Evolutionary conservation across 148 eudicot genomes (phyloP), one percentile per base, ranked within the genome.

Genomic region (Gaultheria prostrata): DNA sequence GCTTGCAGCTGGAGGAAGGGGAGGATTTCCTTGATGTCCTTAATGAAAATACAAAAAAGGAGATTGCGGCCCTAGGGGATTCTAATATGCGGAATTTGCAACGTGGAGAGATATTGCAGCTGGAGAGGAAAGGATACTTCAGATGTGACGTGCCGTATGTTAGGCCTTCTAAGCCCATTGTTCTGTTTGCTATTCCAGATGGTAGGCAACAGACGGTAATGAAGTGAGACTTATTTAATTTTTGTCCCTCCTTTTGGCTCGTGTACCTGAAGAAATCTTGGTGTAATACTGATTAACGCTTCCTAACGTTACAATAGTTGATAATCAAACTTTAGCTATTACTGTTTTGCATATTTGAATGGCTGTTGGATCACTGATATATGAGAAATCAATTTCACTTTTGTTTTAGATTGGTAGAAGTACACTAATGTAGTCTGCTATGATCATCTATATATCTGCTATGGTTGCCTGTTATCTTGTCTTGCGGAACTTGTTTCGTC

Each of bases 91-190:
- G 97, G 81, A 97, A 92, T 86, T 86, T 94, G 88, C 85, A 93
- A 79, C 91, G 86, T 1, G 99, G 98, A 83, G 97, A 97, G 53
- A 79, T 96, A 28, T 84, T 97, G 83, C 98, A 97, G 89, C 88
- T 97, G 78, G 99, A 97, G 91, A 85, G 99, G 82, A 97, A 97
- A 84, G 99, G 99, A 35, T 97, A 97, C 82, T 97, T 92, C 86
- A 90, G 97, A 86, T 94, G 98, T 35, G 99, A 97, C 87, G 93
- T 87, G 71, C 94, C 99, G 18, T 91, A 88, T 49, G 63, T 92
- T 61, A 92, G 98, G 84, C 85, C 87, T 15, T 92, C 95, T 30
- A 93, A 94, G 86, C 99, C 97, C 18, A 91, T 96, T 4, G 91
- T 97, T 82, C 90, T 97, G 59, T 92, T 89, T 86, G 91, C 98